phyloP scores from a whole-genome alignment of 2,329 filamentous ascomycete genomes.

The Trichoderma pleuroti region DNA sequence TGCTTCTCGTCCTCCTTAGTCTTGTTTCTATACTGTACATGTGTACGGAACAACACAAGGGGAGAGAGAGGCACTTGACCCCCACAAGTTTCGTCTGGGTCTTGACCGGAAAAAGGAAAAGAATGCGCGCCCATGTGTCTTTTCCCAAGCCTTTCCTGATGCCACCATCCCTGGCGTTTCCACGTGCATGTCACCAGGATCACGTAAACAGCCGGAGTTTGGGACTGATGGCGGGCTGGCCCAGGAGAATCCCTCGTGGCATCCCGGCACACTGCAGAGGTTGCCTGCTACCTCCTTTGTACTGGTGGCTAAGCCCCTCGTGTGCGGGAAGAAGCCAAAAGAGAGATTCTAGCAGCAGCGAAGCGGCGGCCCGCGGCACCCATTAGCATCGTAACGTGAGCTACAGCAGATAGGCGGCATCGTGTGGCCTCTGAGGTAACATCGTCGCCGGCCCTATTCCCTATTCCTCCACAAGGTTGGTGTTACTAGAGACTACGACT shows the following conservation, averaged over 20 bases:
- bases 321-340: constrained; percentile 8
- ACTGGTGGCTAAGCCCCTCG: not conserved
- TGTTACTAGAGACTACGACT: not conserved
- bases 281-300: not conserved
- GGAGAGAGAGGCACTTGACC: not conserved
- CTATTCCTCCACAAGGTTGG: constrained; percentile 4
- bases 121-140: constrained; percentile 10
- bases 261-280: constrained; percentile 15
- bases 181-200: constrained; percentile 18
- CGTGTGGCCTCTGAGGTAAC: constrained; percentile 11
- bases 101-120: constrained; percentile 19
- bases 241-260: constrained; percentile 19
- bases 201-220: constrained; percentile 15
- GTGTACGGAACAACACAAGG: not conserved
- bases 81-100: not conserved
- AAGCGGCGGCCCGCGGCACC: constrained; percentile 17
- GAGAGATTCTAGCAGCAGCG: constrained; percentile 8
- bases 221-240: constrained; percentile 4
- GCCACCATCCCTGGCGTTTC: constrained; percentile 11
- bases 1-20: not conserved
- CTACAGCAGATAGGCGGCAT: constrained; percentile 6
- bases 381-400: constrained; percentile 1
- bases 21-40: too few relatives aligned
- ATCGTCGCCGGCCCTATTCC: constrained; percentile 16
- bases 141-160: not conserved